Conservation (phyloP, 192 early-diverging fungal species). For the Physocladia obscura region DNA sequence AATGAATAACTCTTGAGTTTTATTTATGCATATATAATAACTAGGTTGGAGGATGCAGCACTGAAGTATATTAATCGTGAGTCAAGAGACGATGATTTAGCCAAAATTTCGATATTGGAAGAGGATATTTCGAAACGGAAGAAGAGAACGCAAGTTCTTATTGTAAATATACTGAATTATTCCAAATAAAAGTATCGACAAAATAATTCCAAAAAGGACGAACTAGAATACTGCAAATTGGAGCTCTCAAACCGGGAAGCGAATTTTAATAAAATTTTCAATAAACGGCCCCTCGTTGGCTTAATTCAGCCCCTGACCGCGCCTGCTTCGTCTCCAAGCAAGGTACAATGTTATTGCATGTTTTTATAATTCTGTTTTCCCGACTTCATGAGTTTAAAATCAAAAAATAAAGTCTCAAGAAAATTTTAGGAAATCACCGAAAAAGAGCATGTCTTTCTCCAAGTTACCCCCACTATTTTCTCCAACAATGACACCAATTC, state of each 20-base stretch:
- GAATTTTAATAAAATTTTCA: slow-evolving; percentile 66
- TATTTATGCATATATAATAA: slow-evolving; percentile 11
- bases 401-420: slow-evolving; percentile 16
- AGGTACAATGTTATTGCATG: neutral
- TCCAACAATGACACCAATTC: slow-evolving; percentile 24
- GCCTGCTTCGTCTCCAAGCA: neutral
- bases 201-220: slow-evolving; percentile 38
- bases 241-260: slow-evolving; percentile 60
- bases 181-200: slow-evolving; percentile 8
- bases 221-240: slow-evolving; percentile 53
- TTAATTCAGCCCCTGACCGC: slow-evolving; percentile 38
- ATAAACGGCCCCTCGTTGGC: slow-evolving; percentile 55
- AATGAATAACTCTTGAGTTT: neutral
- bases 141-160: slow-evolving; percentile 35
- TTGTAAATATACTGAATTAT: slow-evolving; percentile 25
- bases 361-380: neutral
- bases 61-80: slow-evolving; percentile 58
- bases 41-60: slow-evolving; percentile 55
- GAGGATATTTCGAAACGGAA: slow-evolving; percentile 43
- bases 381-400: neutral
- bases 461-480: slow-evolving; percentile 23
- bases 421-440: slow-evolving; percentile 1
- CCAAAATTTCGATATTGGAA: slow-evolving; percentile 47
- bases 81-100: slow-evolving; percentile 52
- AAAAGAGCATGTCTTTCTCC: slow-evolving; percentile 19